These are phyloP conservation scores for Kazachstania bromeliacearum DNA, from an alignment of 805 yeast genomes.

Conservation along the genomic window DNA sequence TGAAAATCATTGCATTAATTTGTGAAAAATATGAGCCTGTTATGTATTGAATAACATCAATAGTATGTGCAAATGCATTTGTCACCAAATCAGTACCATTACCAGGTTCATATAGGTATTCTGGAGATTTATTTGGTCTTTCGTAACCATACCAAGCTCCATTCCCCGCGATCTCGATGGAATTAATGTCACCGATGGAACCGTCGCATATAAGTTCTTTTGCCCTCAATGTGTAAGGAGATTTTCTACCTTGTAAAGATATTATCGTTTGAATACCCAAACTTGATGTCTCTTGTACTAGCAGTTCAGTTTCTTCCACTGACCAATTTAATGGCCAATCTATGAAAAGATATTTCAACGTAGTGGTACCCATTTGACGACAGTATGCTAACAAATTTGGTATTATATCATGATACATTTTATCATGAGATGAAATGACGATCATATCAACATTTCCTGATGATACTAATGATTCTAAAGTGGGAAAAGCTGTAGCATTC, in stretches of 20 bases:
- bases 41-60: constrained; percentile 16
- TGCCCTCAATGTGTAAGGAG: constrained; percentile 16
- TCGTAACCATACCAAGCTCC: constrained; percentile 19
- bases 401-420: constrained; percentile 7
- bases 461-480: constrained; percentile 9
- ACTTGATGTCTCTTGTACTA: constrained; percentile 8
- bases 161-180: constrained; percentile 15
- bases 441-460: constrained; percentile 13
- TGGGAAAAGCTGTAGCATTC: constrained; percentile 11
- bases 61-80: constrained; percentile 17
- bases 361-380: neutral
- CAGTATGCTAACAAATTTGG: constrained; percentile 8
- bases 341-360: constrained; percentile 10
- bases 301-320: constrained; percentile 9
- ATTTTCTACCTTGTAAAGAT: constrained; percentile 17
- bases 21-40: constrained; percentile 13
- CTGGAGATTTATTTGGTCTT: constrained; percentile 12
- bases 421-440: constrained; percentile 11
- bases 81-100: constrained; percentile 13
- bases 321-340: constrained; percentile 17
- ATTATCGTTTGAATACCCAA: constrained; percentile 13
- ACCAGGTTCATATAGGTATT: constrained; percentile 11
- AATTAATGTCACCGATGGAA: constrained; percentile 16
- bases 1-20: constrained; percentile 13
- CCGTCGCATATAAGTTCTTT: constrained; percentile 16